These are phyloP conservation scores for Coleophoma crateriformis DNA, from an alignment of 2,329 filamentous ascomycete genomes.

Conservation along the genomic window DNA sequence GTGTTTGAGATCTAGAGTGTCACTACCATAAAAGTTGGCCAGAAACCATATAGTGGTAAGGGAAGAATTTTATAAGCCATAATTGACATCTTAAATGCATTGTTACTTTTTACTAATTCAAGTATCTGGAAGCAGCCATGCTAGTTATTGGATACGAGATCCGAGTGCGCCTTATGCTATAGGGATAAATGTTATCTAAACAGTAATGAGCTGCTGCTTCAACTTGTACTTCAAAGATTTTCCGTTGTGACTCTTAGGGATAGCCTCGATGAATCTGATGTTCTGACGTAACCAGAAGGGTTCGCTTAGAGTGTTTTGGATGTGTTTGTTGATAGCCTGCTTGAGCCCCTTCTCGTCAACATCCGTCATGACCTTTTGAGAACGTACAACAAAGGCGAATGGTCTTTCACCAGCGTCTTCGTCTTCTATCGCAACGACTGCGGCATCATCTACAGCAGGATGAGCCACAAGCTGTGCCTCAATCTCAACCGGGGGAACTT, in stretches of 20 bases:
- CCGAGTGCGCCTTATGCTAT: not conserved
- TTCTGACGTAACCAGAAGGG: conserved; percentile 1
- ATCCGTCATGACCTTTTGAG: conserved; percentile 1
- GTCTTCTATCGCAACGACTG: not conserved
- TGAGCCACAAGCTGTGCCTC: conserved; percentile 1
- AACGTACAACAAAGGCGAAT: conserved; percentile 1
- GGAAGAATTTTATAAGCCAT: too few species aligned
- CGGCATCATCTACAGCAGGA: conserved; percentile 1
- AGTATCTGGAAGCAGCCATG: not conserved
- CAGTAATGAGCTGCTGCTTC: not conserved
- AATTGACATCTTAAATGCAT: not conserved
- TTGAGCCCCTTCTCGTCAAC: not conserved
- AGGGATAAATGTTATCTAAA: not conserved
- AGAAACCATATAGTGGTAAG: not conserved
- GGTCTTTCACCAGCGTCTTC: not conserved
- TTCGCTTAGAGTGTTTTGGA: not conserved
- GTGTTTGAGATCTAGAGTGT: not conserved
- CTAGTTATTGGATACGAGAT: not conserved
- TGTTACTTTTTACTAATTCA: not conserved
- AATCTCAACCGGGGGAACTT: not conserved
- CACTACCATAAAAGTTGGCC: not conserved
- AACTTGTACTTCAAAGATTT: conserved; percentile 1
- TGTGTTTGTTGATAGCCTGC: not conserved
- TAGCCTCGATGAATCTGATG: not conserved
- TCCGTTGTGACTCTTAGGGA: conserved; percentile 1